phyloP scores from a whole-genome alignment of 441 rosid species.

The Pelargonium cotyledonis region DNA sequence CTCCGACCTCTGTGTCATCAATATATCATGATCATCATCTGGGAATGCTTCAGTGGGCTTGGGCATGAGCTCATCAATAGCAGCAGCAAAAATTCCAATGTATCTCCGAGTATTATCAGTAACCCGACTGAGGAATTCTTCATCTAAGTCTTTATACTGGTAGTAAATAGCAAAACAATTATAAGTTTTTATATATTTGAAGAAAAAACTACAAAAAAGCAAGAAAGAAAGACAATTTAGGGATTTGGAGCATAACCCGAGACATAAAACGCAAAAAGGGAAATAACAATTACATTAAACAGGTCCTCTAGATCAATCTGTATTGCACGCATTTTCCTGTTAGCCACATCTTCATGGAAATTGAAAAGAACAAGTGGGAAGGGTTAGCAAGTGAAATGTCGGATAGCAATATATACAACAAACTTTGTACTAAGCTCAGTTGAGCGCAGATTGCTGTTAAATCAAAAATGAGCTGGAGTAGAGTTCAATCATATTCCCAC shows the following conservation, averaged over 20 bases:
- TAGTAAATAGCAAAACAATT: constrained; percentile 6
- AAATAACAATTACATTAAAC: constrained; percentile 41
- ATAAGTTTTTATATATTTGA: background rate
- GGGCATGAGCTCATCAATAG: constrained; percentile 78
- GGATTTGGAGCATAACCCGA: too few relatives aligned
- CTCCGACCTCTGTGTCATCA: constrained; percentile 89
- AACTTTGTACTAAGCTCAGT: background rate
- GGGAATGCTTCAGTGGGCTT: constrained; percentile 81
- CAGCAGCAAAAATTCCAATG: constrained; percentile 60
- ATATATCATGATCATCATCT: constrained; percentile 86
- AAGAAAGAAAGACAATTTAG: too few relatives aligned
- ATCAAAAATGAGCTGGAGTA: background rate
- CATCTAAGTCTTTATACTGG: constrained; percentile 65
- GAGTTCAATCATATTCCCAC: background rate
- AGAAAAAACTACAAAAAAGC: background rate
- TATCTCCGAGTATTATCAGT: constrained; percentile 85
- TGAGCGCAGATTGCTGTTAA: background rate
- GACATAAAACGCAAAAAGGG: background rate
- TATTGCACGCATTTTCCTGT: constrained; percentile 64
- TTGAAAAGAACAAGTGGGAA: background rate
- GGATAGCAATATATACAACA: background rate
- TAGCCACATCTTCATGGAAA: constrained; percentile 81
- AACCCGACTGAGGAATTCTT: constrained; percentile 60
- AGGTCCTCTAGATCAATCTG: constrained; percentile 81
- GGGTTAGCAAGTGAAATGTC: background rate